Percentiles rank a stretch among this genome's conserved stretches.
These are phyloP conservation scores for Hyphopichia pseudoburtonii DNA, from an alignment of 1,139 yeast genomes.

Conservation along the genomic window DNA sequence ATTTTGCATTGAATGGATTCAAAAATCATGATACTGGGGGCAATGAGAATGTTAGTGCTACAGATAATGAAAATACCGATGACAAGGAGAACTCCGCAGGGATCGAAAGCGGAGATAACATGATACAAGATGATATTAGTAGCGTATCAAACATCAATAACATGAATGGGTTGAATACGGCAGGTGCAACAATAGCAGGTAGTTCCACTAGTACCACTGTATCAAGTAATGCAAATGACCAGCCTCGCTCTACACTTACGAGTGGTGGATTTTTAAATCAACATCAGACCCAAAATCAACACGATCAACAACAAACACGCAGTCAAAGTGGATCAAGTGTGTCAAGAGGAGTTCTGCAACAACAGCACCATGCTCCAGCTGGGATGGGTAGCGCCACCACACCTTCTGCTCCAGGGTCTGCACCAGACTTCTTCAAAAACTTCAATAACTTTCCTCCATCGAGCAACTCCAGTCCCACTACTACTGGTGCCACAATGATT, in stretches of 20 bases:
- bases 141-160: slow-evolving; percentile 1
- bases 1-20: neutral
- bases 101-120: neutral
- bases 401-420: slow-evolving; percentile 5
- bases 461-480: slow-evolving; percentile 23
- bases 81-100: no score
- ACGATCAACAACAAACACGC: neutral
- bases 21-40: no score
- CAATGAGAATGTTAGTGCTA: slow-evolving; percentile 4
- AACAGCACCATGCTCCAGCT: neutral
- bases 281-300: neutral
- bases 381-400: slow-evolving; percentile 6
- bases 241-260: neutral
- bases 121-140: neutral
- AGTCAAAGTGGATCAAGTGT: neutral
- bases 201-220: slow-evolving; percentile 1
- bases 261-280: neutral
- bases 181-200: slow-evolving; percentile 4
- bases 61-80: neutral
- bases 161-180: slow-evolving; percentile 1
- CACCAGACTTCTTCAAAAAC: slow-evolving; percentile 8
- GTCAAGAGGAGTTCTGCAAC: no score
- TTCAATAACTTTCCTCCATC: slow-evolving; percentile 20
- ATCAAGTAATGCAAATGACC: slow-evolving; percentile 2
- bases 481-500: slow-evolving; percentile 26